A percentile compares a stretch with the other conserved stretches of the same genome.
phyloP scores from a whole-genome alignment of 2,329 filamentous ascomycete species.

The Lasiodiplodia sp. region DNA sequence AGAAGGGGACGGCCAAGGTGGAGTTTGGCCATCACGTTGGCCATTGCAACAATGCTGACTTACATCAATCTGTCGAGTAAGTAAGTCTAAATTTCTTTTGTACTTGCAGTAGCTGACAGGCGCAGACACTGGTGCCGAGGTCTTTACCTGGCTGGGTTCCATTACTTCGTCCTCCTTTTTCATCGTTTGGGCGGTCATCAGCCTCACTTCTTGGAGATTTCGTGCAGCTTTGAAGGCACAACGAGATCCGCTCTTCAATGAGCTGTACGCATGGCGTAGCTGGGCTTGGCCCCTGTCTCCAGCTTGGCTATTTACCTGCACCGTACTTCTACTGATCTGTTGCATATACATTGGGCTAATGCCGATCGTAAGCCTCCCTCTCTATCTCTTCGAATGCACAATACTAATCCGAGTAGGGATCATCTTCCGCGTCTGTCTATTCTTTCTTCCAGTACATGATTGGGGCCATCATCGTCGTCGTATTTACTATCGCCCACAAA shows the following conservation, averaged over 20 bases:
- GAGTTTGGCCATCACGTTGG: constrained; percentile 60
- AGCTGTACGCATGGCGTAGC: constrained; percentile 41
- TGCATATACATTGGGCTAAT: constrained; percentile 31
- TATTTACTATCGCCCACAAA: neutral
- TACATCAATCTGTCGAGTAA: constrained; percentile 36
- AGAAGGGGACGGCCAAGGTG: constrained; percentile 51
- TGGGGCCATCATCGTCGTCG: constrained; percentile 6
- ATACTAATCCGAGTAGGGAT: neutral
- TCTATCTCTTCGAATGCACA: constrained; percentile 30
- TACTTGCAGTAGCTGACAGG: neutral
- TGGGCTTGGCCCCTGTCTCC: constrained; percentile 41
- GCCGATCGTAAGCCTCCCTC: constrained; percentile 41
- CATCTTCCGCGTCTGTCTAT: neutral
- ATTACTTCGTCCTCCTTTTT: constrained; percentile 45
- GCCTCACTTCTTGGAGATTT: constrained; percentile 43
- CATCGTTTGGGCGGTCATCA: constrained; percentile 45
- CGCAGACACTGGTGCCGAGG: constrained; percentile 31
- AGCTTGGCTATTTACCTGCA: constrained; percentile 35
- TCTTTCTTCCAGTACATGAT: constrained; percentile 26
- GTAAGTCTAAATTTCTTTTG: accelerated
- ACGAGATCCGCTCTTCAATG: constrained; percentile 37
- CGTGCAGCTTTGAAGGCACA: constrained; percentile 38
- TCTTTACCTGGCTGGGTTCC: constrained; percentile 39
- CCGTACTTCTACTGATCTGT: neutral
- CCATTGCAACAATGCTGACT: constrained; percentile 54